Base-by-base conservation (phyloP, 2,329 filamentous ascomycete species). In the Ophiocordyceps camponoti-leonardi region DNA sequence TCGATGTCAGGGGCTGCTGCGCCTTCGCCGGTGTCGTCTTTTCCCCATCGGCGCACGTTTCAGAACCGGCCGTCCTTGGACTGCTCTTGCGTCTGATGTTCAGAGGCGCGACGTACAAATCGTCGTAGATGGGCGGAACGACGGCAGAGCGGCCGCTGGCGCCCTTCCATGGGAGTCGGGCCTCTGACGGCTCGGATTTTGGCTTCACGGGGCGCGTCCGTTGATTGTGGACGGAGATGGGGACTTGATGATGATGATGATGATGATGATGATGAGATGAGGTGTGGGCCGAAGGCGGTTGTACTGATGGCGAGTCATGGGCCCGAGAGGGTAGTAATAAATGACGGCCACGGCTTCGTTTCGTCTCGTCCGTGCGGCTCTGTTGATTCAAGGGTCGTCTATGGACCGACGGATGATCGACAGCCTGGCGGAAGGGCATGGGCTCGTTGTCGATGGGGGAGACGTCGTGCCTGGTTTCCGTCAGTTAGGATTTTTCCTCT, bases 91-190 rank as follows among this genome's bases (percentile, higher is more conserved):
- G 65, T 16, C 72, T 70, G 46, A 81, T 65, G 49, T 63, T 71
- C 40, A 82, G 61, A n/a, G 77, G 74, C 47, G 71, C 62, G 14
- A 71, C 72, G 48, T 67, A 63, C 40, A 64, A 65, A 33, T 75
- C 74, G 56, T 85, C 80, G 54, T 67, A 71, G 35, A 85, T 71
- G 4, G 81, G 78, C 41, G 72, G 70, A 31, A 83, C 72, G 46
- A 85, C 68, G 33, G 73, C 67, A 40, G 71, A 71, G 51, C 83
- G 75, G 26, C 83, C 83, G 57, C 79, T 86, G 35, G 78, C 77
- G 18, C 83, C 83, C 53, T 79, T 80, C 83, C 83, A 87, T 47
- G 78, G 69, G 6, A 78, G 76, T 20, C 69, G 67, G 44, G 56
- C 65, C 23, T 70, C 66, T 45, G 66, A 26, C 49, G 53, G 58